These are phyloP conservation scores for Monosporozyma unispora DNA, from an alignment of 805 yeast genomes.

Conservation along the genomic window DNA sequence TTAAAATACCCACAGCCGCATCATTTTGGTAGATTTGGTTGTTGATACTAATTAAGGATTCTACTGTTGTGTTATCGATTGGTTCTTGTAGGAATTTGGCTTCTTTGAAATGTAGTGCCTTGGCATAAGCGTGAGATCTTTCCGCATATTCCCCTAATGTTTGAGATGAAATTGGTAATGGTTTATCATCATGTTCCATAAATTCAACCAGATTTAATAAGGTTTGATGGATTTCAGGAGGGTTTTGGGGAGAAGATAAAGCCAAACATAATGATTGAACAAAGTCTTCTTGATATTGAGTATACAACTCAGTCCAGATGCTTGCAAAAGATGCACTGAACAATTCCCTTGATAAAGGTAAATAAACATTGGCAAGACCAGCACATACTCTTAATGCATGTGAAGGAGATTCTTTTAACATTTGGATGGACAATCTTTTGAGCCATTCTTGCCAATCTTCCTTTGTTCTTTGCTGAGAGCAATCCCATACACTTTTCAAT, in stretches of 20 bases:
- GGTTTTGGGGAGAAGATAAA: conserved; percentile 76
- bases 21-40: conserved; percentile 91
- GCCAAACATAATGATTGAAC: conserved; percentile 80
- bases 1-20: conserved; percentile 91
- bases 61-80: conserved; percentile 71
- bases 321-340: conserved; percentile 90
- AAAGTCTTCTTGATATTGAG: conserved; percentile 82
- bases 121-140: conserved; percentile 91
- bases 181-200: conserved; percentile 93
- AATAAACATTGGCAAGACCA: conserved; percentile 71
- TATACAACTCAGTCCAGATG: conserved; percentile 85
- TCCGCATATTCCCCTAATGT: conserved; percentile 87
- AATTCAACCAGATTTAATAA: conserved; percentile 83
- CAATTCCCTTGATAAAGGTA: conserved; percentile 77
- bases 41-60: conserved; percentile 80
- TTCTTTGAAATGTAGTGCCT: conserved; percentile 89
- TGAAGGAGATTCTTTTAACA: conserved; percentile 84
- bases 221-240: conserved; percentile 89
- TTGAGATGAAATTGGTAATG: conserved; percentile 78
- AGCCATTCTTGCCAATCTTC: conserved; percentile 98
- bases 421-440: conserved; percentile 67
- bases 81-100: conserved; percentile 92
- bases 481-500: conserved; percentile 80
- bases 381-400: conserved; percentile 90
- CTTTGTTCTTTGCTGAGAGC: conserved; percentile 75